Evolutionary conservation across 805 yeast species (phyloP), one percentile per base, ranked within the genome.

Genomic region (Huiozyma sinensis): DNA sequence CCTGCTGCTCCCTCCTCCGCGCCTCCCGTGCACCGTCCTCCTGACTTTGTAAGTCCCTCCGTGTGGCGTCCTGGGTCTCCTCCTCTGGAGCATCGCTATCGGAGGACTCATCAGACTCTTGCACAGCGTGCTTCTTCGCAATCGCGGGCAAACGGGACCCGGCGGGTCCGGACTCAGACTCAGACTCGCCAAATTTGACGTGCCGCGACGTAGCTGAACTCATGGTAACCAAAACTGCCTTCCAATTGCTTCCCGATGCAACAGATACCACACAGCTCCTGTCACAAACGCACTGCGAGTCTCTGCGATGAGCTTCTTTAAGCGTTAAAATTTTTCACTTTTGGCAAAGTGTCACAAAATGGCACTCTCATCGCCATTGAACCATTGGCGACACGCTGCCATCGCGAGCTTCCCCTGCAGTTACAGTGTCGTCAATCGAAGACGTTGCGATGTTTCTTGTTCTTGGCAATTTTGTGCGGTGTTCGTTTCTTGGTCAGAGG

Each of bases 31-130:
- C 50, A 33, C 58, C 46, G 49, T 53, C 49, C 39, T 53, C 38
- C 48, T 58, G 44, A 41, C 50, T 46, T 48, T 63, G 59, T 33
- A 55, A 41, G 43, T 49, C 42, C 17, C 49, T 34, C 33, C 53
- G 52, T 28, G 64, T 65, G 31, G 56, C 35, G 36, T 61, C 47
- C 40, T 63, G 41, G 7, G 61, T 60, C 40, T 70, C 76, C 50
- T 73, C 78, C 45, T 72, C 77, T 42, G 79, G 79, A 0, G 78
- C 76, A 17, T 71, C 77, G 46, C 65, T 70, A 17, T 56, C 61
- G 39, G 58, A 53, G 10, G 54, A 59, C 27, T 44, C 44, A 8
- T 41, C 46, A 42, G 24, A 17, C 24, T 17, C 24, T 17, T 17
- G 24, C 24, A 17, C 24, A 17, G 24, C 24, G 24, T 17, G 24